A percentile compares a stretch with the other conserved stretches of the same genome.
Evolutionary conservation across 495 filamentous ascomycete genomes (phyloP).

Genomic region (Annulohypoxylon stygium): DNA sequence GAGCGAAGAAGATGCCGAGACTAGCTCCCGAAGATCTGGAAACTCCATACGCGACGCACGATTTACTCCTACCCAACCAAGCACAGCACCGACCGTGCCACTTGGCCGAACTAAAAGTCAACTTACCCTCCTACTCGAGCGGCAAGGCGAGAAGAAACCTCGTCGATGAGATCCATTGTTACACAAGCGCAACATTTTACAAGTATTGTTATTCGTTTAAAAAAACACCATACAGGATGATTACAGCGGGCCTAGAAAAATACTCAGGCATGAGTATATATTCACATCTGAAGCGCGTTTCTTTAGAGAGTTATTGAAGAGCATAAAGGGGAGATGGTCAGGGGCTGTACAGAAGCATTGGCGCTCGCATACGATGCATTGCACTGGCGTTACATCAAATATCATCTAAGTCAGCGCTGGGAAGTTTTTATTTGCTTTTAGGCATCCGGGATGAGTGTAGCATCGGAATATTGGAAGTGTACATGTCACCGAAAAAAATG

Average conservation of each 20-base stretch:
- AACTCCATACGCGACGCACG: constrained; percentile 49
- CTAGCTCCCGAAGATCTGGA: constrained; percentile 45
- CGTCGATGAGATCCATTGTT: constrained; percentile 36
- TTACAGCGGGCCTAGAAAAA: constrained; percentile 30
- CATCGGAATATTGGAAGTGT: constrained; percentile 28
- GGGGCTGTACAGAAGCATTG: constrained; percentile 37
- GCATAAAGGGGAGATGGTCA: constrained; percentile 21
- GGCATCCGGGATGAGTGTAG: constrained; percentile 16
- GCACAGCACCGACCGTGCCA: constrained; percentile 50
- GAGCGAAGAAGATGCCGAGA: constrained; percentile 42
- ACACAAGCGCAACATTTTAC: constrained; percentile 12
- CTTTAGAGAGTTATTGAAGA: constrained; percentile 15
- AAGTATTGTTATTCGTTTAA: constrained; percentile 7
- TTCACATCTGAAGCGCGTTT: constrained; percentile 26
- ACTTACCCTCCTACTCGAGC: constrained; percentile 62
- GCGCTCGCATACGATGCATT: constrained; percentile 46
- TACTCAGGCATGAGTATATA: constrained; percentile 30
- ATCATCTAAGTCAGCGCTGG: constrained; percentile 33
- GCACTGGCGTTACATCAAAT: constrained; percentile 40
- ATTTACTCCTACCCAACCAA: constrained; percentile 58
- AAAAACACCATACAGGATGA: constrained; percentile 16
- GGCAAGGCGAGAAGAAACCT: constrained; percentile 50
- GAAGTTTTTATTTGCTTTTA: constrained; percentile 26
- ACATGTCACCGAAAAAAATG: constrained; percentile 34
- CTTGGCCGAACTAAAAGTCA: constrained; percentile 65